Evolutionary conservation across 345 rosid genomes (phyloP), one percentile per base, ranked within the genome.

Genomic region (Ceriops zippeliana): DNA sequence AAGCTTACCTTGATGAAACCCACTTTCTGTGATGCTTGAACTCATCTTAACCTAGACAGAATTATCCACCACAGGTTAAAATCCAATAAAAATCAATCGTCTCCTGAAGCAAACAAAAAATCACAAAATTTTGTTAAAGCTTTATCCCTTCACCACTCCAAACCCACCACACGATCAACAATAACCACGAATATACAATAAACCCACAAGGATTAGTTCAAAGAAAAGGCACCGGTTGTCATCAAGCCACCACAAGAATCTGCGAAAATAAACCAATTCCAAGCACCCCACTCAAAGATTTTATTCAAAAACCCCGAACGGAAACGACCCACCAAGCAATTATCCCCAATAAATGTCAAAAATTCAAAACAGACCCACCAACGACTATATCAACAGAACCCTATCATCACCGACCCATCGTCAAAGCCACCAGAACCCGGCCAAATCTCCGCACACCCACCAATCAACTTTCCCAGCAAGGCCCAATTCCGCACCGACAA

Each of bases 1-100:
- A 72, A 95, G 96, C 84, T 86, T 95, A 69, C 85, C 92, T 38
- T 65, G 83, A 57, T 75, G 83, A 79, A 85, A 77, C 37, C 71
- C 76, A 58, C 78, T 83, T 67, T 76, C 86, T 1, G 82, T 78
- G 52, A 84, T 77, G 81, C 87, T 81, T 52, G 84, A 87, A 82
- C 89, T 90, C 99, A 96, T 96, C 80, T 62, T 84, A 70, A 27
- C 75, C 71, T 63, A 34, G 60, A 65, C 68, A 65, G 49, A 77
- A 75, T 54, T 79, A 69, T 26, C 78, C 63, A 69, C 77, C 78
- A 31, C 74, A 82, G 68, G 74, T 58, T 61, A 42, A 42, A 42
- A 42, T 42, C 49, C 49, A 42, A 42, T 42, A 13, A 13, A 64
- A 73, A 60, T 58, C 46, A 60, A 74, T 53, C 42, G 37, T 28